Percentiles rank a stretch among this genome's conserved stretches.
phyloP scores from a whole-genome alignment of 352 stramenopile species.

The Phytophthora hybrid region DNA sequence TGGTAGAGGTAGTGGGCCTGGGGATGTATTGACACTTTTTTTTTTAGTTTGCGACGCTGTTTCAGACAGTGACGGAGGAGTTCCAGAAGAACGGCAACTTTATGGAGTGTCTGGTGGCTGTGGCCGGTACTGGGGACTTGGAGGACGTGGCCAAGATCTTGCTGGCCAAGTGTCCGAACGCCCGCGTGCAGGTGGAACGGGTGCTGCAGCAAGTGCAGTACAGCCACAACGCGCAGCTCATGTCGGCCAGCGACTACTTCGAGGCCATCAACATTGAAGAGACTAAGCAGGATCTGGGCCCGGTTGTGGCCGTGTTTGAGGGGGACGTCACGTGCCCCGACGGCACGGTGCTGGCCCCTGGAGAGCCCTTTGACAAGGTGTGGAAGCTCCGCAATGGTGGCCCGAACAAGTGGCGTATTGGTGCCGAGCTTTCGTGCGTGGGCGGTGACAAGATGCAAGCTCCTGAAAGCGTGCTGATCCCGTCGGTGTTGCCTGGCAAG shows the following conservation, averaged over 20 bases:
- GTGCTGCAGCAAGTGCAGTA: slow-evolving; percentile 78
- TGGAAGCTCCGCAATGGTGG: slow-evolving; percentile 91
- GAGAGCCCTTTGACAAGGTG: slow-evolving; percentile 83
- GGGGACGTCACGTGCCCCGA: slow-evolving; percentile 88
- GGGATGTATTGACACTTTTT: too few species aligned
- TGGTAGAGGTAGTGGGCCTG: too few species aligned
- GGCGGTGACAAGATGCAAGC: slow-evolving; percentile 81
- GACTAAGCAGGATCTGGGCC: slow-evolving; percentile 72
- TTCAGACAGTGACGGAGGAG: slow-evolving; percentile 69
- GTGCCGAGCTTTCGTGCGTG: slow-evolving; percentile 73
- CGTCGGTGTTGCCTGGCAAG: slow-evolving; percentile 68
- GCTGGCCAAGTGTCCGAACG: slow-evolving; percentile 77
- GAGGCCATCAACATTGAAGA: slow-evolving; percentile 75
- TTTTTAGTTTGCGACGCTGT: slow-evolving; percentile 60
- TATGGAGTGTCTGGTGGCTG: slow-evolving; percentile 59
- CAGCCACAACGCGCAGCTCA: slow-evolving; percentile 73
- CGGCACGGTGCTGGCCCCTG: slow-evolving; percentile 75
- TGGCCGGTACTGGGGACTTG: slow-evolving; percentile 57
- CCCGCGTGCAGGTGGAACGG: slow-evolving; percentile 75
- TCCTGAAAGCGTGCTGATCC: slow-evolving; percentile 76
- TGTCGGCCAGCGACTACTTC: slow-evolving; percentile 80
- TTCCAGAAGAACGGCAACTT: slow-evolving; percentile 70
- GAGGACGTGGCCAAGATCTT: slow-evolving; percentile 81
- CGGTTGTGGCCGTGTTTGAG: slow-evolving; percentile 86
- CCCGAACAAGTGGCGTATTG: slow-evolving; percentile 75